phyloP scores from a whole-genome alignment of 768 basidiomycete species.

The Boletus barrowsii region DNA sequence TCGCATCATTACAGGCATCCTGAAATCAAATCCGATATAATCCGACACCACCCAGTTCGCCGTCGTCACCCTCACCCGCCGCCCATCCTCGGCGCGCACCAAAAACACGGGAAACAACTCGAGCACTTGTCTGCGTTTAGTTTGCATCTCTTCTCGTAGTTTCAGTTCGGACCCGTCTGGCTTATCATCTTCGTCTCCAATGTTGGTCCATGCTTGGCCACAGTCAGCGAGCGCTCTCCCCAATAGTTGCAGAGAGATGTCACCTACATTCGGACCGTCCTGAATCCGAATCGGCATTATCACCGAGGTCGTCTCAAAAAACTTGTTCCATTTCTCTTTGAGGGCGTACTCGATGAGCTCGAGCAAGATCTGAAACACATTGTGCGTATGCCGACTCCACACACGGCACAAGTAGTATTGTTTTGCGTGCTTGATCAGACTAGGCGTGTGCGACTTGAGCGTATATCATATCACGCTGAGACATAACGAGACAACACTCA shows the following conservation, averaged over 20 bases:
- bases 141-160: conserved; percentile 9
- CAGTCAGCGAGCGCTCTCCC: neutral
- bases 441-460: neutral
- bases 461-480: neutral
- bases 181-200: neutral
- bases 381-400: conserved; percentile 16
- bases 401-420: conserved; percentile 21
- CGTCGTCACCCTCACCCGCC: conserved; percentile 18
- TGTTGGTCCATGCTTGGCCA: neutral
- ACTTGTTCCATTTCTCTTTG: neutral
- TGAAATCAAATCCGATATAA: conserved; percentile 17
- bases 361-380: conserved; percentile 15
- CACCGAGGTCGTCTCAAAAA: neutral
- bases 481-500: conserved; percentile 30
- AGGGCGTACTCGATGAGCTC: conserved; percentile 16
- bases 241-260: too few relatives aligned
- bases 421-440: conserved; percentile 1
- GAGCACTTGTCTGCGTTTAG: conserved; percentile 18
- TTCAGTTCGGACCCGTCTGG: conserved; percentile 1
- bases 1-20: conserved; percentile 15
- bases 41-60: conserved; percentile 5
- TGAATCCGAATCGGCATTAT: neutral
- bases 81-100: conserved; percentile 11
- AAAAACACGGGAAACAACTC: conserved; percentile 20
- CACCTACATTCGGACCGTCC: conserved; percentile 1